phyloP scores from a whole-genome alignment of 148 eudicot genomes.

The Cornus florida region DNA sequence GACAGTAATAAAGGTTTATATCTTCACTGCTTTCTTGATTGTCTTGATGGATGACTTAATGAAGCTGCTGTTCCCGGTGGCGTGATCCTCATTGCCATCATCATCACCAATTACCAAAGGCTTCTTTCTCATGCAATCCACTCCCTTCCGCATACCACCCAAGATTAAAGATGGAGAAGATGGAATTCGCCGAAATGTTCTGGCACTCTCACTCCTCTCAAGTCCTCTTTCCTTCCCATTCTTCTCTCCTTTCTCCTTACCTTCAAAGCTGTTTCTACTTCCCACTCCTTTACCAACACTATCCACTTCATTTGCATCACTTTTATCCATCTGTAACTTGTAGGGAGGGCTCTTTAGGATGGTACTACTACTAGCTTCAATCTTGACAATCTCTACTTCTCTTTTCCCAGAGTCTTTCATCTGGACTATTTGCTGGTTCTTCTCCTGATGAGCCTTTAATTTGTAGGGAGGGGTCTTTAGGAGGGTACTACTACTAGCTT shows the following conservation, averaged over 20 bases:
- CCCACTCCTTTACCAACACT: constrained; percentile 10
- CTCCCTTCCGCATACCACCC: constrained; percentile 82
- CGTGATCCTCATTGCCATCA: constrained; percentile 35
- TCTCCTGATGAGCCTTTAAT: constrained; percentile 10
- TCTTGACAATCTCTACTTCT: constrained; percentile 21
- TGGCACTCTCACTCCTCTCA: constrained; percentile 68
- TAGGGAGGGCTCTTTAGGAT: no score
- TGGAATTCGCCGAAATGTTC: constrained; percentile 68
- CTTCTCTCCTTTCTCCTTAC: constrained; percentile 27
- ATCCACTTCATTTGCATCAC: constrained; percentile 16
- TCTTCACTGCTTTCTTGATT: constrained; percentile 69
- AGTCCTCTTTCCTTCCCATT: constrained; percentile 46
- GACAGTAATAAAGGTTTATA: constrained; percentile 18
- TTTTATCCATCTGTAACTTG: constrained; percentile 16
- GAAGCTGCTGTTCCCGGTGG: constrained; percentile 35
- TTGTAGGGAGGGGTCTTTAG: constrained; percentile 46
- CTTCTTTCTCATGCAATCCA: constrained; percentile 82
- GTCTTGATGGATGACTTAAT: constrained; percentile 62
- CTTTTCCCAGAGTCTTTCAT: constrained; percentile 17
- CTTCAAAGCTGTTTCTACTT: constrained; percentile 41
- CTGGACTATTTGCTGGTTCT: constrained; percentile 8
- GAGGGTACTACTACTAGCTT: constrained; percentile 24
- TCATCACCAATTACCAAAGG: constrained; percentile 64
- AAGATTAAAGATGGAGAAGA: constrained; percentile 82
- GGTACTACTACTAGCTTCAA: constrained; percentile 25